Percentiles rank a stretch among this genome's conserved stretches.
Evolutionary conservation across 345 rosid genomes (phyloP).

Genomic region (Kandelia obovata): DNA sequence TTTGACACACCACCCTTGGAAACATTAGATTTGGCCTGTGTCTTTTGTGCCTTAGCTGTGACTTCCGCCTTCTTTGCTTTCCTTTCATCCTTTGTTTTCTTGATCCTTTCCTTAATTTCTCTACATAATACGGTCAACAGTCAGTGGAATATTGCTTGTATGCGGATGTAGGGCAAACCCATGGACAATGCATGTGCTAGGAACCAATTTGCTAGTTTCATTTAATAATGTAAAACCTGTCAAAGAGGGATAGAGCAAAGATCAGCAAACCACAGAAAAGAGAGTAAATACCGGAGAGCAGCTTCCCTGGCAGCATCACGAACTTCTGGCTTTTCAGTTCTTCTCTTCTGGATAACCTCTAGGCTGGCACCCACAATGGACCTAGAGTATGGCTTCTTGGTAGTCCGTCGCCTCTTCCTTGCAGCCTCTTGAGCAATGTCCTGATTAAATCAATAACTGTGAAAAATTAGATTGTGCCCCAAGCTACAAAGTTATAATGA

Average conservation of each 20-base stretch:
- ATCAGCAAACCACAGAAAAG: neutral
- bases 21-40: conserved; percentile 19
- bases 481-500: too few relatives aligned
- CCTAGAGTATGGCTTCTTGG: conserved; percentile 37
- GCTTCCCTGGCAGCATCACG: conserved; percentile 40
- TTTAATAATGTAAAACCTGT: neutral
- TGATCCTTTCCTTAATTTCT: conserved; percentile 36
- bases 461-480: too few relatives aligned
- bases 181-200: neutral
- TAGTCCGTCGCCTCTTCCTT: conserved; percentile 32
- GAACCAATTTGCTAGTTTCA: neutral
- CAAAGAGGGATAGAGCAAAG: neutral
- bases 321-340: conserved; percentile 37
- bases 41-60: conserved; percentile 25
- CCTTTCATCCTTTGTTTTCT: conserved; percentile 35
- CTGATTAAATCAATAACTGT: conserved; percentile 4
- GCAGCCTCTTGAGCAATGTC: conserved; percentile 34
- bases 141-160: neutral
- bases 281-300: conserved; percentile 27
- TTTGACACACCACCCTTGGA: conserved; percentile 17
- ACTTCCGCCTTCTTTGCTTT: conserved; percentile 38
- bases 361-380: conserved; percentile 33
- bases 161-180: neutral
- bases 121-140: conserved; percentile 1
- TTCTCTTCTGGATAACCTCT: conserved; percentile 39